Conservation (phyloP, 331 rosid genomes). For the Pyrus hybrid region DNA sequence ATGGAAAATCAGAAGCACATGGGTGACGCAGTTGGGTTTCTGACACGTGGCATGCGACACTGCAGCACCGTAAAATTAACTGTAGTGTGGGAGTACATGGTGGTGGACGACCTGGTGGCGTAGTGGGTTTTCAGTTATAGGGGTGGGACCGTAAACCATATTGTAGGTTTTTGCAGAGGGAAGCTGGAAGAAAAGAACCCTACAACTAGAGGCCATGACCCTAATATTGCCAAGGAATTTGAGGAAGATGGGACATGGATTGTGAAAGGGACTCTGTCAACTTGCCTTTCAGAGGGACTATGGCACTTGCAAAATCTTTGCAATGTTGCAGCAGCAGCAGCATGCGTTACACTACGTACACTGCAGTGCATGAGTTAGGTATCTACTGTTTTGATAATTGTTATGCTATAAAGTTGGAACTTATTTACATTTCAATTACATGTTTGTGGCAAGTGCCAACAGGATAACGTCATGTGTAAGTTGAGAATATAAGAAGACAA, state of each 20-base stretch:
- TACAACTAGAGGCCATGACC: background rate
- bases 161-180: background rate
- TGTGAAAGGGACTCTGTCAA: constrained; percentile 16
- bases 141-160: background rate
- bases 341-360: background rate
- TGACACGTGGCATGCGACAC: background rate
- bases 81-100: too few relatives aligned
- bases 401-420: background rate
- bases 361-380: background rate
- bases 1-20: background rate
- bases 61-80: background rate
- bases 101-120: background rate
- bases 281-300: constrained; percentile 17
- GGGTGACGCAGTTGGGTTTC: background rate
- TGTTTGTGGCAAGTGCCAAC: too few relatives aligned
- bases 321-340: constrained; percentile 5
- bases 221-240: background rate
- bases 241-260: constrained; percentile 5
- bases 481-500: too few relatives aligned
- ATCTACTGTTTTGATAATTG: background rate
- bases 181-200: background rate
- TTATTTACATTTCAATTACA: too few relatives aligned
- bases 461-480: too few relatives aligned
- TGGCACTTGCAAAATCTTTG: background rate
- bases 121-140: background rate